A percentile compares a stretch with the other conserved stretches of the same genome.
phyloP scores from a whole-genome alignment of 768 basidiomycete genomes.

The Daedaleopsis sinensis region DNA sequence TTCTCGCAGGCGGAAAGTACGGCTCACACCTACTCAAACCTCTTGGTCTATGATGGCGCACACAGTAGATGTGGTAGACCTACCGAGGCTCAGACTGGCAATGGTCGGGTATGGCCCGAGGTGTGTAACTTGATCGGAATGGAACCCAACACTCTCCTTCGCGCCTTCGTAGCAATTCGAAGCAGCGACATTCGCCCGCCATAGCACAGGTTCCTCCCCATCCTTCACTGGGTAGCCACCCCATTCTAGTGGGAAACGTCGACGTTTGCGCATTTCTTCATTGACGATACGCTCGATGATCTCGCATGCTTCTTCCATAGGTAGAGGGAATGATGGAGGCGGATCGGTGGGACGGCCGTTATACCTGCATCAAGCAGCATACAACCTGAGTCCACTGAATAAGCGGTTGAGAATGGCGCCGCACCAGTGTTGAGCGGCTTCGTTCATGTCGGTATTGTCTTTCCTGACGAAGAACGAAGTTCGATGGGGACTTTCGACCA shows the following conservation, averaged over 20 bases:
- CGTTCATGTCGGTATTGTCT: conserved; percentile 53
- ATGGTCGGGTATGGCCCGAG: conserved; percentile 86
- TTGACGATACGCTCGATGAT: conserved; percentile 74
- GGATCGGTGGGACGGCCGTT: conserved; percentile 68
- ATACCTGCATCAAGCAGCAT: conserved; percentile 58
- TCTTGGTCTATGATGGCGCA: background rate
- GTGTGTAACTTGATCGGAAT: conserved; percentile 81
- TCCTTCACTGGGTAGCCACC: conserved; percentile 31
- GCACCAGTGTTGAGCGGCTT: conserved; percentile 78
- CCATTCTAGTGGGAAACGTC: conserved; percentile 73
- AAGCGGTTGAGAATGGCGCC: conserved; percentile 5
- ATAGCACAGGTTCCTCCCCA: conserved; percentile 35
- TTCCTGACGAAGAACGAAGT: conserved; percentile 72
- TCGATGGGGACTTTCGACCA: conserved; percentile 86
- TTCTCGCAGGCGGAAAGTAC: conserved; percentile 76
- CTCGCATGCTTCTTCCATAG: conserved; percentile 80
- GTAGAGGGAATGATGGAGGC: conserved; percentile 58
- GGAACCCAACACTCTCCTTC: conserved; percentile 80
- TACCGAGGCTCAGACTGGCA: conserved; percentile 81
- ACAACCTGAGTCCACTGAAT: background rate
- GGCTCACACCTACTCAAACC: conserved; percentile 54
- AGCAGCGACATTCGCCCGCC: conserved; percentile 86
- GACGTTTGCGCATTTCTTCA: conserved; percentile 62
- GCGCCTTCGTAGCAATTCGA: conserved; percentile 85
- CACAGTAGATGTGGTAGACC: conserved; percentile 19